phyloP scores from a whole-genome alignment of 331 rosid species.

The Quercus tomentella region DNA sequence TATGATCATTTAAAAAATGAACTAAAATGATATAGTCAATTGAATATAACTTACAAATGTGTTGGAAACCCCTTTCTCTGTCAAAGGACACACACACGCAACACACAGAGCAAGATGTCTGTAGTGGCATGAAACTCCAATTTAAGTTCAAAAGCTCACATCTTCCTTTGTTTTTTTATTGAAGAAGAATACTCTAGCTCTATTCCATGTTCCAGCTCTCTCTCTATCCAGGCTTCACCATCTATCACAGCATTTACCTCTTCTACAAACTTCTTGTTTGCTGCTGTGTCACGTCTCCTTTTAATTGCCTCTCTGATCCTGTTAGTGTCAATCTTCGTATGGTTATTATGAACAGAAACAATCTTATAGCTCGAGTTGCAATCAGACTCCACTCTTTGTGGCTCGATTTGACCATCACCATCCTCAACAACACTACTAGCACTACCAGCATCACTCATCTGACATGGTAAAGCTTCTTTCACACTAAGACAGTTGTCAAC shows the following conservation, averaged over 20 bases:
- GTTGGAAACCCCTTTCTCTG: neutral
- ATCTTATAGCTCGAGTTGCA: slow-evolving; percentile 13
- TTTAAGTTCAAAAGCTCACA: neutral
- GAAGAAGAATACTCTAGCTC: slow-evolving; percentile 14
- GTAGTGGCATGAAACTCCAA: neutral
- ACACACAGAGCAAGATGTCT: slow-evolving; percentile 8
- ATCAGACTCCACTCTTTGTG: slow-evolving; percentile 14
- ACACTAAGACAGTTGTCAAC: neutral
- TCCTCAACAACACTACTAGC: slow-evolving; percentile 25
- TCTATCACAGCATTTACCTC: slow-evolving; percentile 17
- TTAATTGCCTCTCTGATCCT: slow-evolving; percentile 40
- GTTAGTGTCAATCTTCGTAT: slow-evolving; percentile 15
- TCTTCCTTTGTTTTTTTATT: slow-evolving; percentile 28
- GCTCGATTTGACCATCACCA: slow-evolving; percentile 11
- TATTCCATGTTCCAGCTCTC: slow-evolving; percentile 45
- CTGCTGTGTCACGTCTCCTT: slow-evolving; percentile 23
- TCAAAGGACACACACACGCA: neutral
- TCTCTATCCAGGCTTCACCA: slow-evolving; percentile 47
- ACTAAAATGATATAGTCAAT: neutral
- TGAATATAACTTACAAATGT: neutral
- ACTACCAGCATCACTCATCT: slow-evolving; percentile 23
- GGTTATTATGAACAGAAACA: neutral
- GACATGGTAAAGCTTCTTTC: slow-evolving; percentile 22
- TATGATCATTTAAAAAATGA: neutral
- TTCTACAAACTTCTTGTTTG: slow-evolving; percentile 12